phyloP scores from a whole-genome alignment of 1,139 yeast species.

The Geotrichum cucujoidarum region DNA sequence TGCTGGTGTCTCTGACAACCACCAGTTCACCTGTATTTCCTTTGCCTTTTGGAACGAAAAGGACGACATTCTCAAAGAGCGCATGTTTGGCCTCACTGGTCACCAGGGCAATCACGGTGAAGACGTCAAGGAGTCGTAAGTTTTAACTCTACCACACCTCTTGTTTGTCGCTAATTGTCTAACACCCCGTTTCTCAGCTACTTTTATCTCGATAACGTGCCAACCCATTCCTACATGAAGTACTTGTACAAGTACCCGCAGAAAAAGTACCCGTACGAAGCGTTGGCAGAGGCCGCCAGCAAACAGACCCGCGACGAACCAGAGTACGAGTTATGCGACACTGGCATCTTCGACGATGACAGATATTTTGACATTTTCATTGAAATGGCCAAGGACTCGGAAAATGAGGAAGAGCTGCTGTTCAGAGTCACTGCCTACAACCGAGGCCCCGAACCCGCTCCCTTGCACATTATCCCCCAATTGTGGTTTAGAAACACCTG shows the following conservation, averaged over 20 bases:
- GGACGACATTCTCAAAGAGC: constrained; percentile 81
- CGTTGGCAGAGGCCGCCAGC: constrained; percentile 65
- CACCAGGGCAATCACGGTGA: constrained; percentile 96
- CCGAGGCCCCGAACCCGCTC: constrained; percentile 78
- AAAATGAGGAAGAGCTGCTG: constrained; percentile 72
- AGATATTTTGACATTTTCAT: constrained; percentile 86
- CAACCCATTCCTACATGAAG: constrained; percentile 91
- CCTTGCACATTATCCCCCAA: constrained; percentile 83
- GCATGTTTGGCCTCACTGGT: constrained; percentile 84
- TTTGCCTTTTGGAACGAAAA: constrained; percentile 91
- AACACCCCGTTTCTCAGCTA: too few relatives aligned
- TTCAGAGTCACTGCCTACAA: constrained; percentile 89
- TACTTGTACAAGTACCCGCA: constrained; percentile 91
- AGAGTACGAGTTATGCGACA: constrained; percentile 72
- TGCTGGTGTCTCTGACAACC: constrained; percentile 86
- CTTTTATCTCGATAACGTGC: constrained; percentile 83
- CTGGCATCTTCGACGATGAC: constrained; percentile 71
- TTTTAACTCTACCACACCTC: not conserved
- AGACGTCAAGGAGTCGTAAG: constrained; percentile 71
- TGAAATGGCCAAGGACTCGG: constrained; percentile 85
- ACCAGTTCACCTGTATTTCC: constrained; percentile 69
- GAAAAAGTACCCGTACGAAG: constrained; percentile 72
- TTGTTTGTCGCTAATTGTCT: not conserved
- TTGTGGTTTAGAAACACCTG: constrained; percentile 85
- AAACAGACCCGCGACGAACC: constrained; percentile 57